Conservation (phyloP, 1,284 basidiomycete genomes). For the Tetrapyrgos nigripes region DNA sequence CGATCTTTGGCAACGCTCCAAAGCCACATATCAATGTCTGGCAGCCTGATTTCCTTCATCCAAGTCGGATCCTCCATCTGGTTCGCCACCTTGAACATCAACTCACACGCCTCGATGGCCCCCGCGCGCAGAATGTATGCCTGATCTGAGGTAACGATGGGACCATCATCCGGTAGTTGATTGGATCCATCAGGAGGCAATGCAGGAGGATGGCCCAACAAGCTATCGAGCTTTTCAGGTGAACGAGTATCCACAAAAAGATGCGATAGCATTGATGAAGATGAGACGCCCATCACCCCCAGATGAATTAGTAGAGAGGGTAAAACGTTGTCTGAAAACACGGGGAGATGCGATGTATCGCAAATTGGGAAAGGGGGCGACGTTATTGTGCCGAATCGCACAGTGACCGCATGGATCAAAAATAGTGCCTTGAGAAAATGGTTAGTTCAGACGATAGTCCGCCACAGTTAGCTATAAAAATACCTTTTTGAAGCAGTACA, state of each 20-base stretch:
- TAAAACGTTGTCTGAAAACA: slow-evolving; percentile 88
- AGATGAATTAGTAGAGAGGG: slow-evolving; percentile 84
- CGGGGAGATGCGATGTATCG: slow-evolving; percentile 63
- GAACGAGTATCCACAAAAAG: slow-evolving; percentile 54
- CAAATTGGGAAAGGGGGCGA: slow-evolving; percentile 67
- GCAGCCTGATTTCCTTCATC: slow-evolving; percentile 62
- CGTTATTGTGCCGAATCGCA: slow-evolving; percentile 63
- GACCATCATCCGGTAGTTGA: slow-evolving; percentile 61
- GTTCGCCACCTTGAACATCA: slow-evolving; percentile 63
- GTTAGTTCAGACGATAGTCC: too few species aligned
- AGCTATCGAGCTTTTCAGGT: slow-evolving; percentile 40
- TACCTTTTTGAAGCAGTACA: slow-evolving; percentile 83
- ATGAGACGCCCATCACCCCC: slow-evolving; percentile 73
- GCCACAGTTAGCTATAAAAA: too few species aligned
- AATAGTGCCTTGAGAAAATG: slow-evolving; percentile 91
- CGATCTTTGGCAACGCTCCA: slow-evolving; percentile 81
- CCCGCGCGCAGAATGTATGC: slow-evolving; percentile 83
- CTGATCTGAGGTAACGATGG: slow-evolving; percentile 62
- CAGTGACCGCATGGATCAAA: slow-evolving; percentile 71
- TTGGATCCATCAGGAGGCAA: slow-evolving; percentile 21
- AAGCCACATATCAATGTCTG: slow-evolving; percentile 76
- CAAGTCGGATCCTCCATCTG: slow-evolving; percentile 50
- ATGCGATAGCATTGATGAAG: slow-evolving; percentile 44
- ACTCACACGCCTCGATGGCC: slow-evolving; percentile 77
- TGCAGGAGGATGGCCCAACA: slow-evolving; percentile 41